Evolutionary conservation across 2,329 filamentous ascomycete species (phyloP), one percentile per base, ranked within the genome.

Genomic region (Fusarium sp.): DNA sequence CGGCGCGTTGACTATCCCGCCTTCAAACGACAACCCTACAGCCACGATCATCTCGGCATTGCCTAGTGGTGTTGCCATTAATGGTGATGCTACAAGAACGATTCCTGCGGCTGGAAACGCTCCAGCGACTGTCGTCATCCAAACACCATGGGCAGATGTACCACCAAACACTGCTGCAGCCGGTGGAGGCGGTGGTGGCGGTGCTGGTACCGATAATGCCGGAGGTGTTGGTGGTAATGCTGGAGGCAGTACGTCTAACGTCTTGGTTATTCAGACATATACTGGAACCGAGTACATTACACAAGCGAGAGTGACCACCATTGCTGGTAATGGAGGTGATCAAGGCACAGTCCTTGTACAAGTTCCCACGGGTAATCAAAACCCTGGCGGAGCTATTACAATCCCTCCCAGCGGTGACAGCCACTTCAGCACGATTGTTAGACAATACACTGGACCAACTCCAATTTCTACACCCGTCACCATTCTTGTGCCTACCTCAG

Each of bases 91-190:
- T 15, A 68, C 65, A 23, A 56, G 57, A 20, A 68, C 65, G 4
- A 68, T 68, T 44, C 56, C 55, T 15, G 65, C 65, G 6, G 26
- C 36, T 7, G 65, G 60, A 48, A 61, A 63, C 11, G 44, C 48
- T 26, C 66, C 65, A 10, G 65, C 65, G 15, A 68, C 65, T 23
- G 51, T 68, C n/a, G 53, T 68, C 5, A 68, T 68, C 6, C 65
- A 68, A n/a, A 68, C 65, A 11, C 60, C 60, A 19, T 68, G 65
- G 65, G 60, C 51, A 9, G 65, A 68, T 7, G 49, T 68, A 20
- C 60, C 65, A n/a, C 57, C 57, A 43, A 62, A 51, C 30, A 62
- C 59, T 36, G 40, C 58, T 28, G 59, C 42, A 23, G 42, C 26
- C 23, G 47, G 34, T 17, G 53, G 20, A 23, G 42, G 8, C 19